A percentile compares a stretch with the other conserved stretches of the same genome.
Evolutionary conservation across 345 rosid genomes (phyloP).

Genomic region (Citrus unshiu): DNA sequence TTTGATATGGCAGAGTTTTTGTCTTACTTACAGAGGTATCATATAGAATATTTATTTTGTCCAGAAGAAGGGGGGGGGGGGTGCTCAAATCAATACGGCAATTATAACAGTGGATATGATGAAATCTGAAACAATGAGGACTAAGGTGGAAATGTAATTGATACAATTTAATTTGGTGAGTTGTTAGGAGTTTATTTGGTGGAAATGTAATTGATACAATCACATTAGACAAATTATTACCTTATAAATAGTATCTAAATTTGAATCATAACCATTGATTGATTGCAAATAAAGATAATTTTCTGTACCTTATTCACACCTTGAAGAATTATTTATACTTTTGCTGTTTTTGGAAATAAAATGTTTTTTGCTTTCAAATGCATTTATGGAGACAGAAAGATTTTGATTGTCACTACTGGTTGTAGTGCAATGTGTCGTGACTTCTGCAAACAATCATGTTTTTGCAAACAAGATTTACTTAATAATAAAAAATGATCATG

Average conservation of each 20-base stretch:
- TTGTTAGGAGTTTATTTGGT: not conserved
- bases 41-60: not conserved
- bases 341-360: not conserved
- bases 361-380: not conserved
- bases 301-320: not conserved
- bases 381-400: conserved; percentile 4
- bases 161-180: conserved; percentile 5
- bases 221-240: not conserved
- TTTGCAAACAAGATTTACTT: not conserved
- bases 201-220: not conserved
- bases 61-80: not conserved
- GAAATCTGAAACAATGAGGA: not conserved
- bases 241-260: not conserved
- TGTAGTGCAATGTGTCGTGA: not conserved
- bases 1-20: not conserved
- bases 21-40: not conserved
- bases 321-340: not conserved
- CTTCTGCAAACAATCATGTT: not conserved
- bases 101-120: not conserved
- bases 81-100: conserved; percentile 1
- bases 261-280: not conserved
- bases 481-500: not conserved
- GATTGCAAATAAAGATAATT: not conserved
- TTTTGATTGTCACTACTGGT: not conserved
- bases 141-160: not conserved